Conservation (phyloP, 306 rosid species). For the Castanopsis chinensis region DNA sequence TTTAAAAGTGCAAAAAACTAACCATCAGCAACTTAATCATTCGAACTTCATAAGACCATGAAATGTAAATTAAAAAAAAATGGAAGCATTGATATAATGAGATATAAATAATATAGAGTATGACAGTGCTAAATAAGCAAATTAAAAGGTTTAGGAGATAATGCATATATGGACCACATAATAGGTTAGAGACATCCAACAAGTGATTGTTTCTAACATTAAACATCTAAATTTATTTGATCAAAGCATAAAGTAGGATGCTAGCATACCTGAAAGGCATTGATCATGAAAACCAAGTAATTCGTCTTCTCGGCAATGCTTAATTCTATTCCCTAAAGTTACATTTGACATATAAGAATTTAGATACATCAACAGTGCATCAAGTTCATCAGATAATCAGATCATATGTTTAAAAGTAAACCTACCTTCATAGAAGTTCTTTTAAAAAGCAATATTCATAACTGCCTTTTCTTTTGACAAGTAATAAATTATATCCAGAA, state of each 20-base stretch:
- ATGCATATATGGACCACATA: neutral
- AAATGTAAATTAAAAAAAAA: too few species aligned
- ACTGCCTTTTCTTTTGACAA: neutral
- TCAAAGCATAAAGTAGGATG: slow-evolving; percentile 10
- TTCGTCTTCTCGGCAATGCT: slow-evolving; percentile 86
- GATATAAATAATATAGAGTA: neutral
- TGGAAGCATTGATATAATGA: too few species aligned
- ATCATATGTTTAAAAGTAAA: neutral
- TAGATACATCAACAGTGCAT: neutral
- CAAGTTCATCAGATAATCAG: neutral
- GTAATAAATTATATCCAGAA: too few species aligned
- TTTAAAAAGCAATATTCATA: neutral
- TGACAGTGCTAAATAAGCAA: neutral
- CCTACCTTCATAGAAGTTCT: neutral
- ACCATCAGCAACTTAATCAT: neutral
- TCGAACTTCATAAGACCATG: too few species aligned
- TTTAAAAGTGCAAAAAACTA: neutral
- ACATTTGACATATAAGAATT: slow-evolving; percentile 27
- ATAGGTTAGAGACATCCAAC: neutral
- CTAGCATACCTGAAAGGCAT: slow-evolving; percentile 81
- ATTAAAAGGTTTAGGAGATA: neutral
- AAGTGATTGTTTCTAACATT: neutral
- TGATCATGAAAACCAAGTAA: slow-evolving; percentile 92
- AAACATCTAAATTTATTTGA: neutral
- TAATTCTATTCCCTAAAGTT: slow-evolving; percentile 78